Percentiles rank a stretch among this genome's conserved stretches.
Conservation (phyloP, 2,329 filamentous ascomycete genomes). For the Fusarium veterinarium region DNA sequence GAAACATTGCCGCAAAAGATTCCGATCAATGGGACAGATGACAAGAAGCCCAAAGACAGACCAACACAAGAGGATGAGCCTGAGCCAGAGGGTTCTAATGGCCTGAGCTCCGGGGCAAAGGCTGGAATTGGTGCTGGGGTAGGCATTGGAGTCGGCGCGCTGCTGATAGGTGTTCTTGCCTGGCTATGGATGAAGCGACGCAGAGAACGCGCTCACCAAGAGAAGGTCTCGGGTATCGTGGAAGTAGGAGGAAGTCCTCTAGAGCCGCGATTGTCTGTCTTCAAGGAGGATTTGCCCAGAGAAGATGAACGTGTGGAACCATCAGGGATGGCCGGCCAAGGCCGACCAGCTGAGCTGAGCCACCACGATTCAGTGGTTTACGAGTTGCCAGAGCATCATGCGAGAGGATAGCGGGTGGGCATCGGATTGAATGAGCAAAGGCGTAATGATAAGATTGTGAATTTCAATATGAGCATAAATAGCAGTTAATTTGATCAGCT, state of each 20-base stretch:
- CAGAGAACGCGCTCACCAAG: not conserved
- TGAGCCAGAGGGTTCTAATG: accelerated
- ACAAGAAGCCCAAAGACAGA: not conserved
- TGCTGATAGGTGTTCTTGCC: not conserved
- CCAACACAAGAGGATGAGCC: not conserved
- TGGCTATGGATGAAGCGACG: slow-evolving; percentile 1
- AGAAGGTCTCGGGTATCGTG: not conserved
- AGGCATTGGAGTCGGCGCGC: not conserved
- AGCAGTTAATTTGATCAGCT: accelerated
- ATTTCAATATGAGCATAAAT: not conserved
- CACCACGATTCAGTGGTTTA: not conserved
- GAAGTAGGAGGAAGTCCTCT: not conserved
- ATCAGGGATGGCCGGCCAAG: not conserved
- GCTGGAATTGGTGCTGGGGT: slow-evolving; percentile 5
- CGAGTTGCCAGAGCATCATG: not conserved
- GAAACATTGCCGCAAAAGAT: not conserved
- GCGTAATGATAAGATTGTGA: not conserved
- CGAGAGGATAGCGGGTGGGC: not conserved
- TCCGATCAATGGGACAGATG: not conserved
- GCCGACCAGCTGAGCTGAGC: not conserved
- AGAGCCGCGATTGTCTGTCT: not conserved
- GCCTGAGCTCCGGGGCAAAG: not conserved
- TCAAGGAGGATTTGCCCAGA: not conserved
- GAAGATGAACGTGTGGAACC: not conserved
- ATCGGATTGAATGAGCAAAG: not conserved